Conservation (phyloP, 2,329 filamentous ascomycete genomes). For the Bipolaris oryzae region DNA sequence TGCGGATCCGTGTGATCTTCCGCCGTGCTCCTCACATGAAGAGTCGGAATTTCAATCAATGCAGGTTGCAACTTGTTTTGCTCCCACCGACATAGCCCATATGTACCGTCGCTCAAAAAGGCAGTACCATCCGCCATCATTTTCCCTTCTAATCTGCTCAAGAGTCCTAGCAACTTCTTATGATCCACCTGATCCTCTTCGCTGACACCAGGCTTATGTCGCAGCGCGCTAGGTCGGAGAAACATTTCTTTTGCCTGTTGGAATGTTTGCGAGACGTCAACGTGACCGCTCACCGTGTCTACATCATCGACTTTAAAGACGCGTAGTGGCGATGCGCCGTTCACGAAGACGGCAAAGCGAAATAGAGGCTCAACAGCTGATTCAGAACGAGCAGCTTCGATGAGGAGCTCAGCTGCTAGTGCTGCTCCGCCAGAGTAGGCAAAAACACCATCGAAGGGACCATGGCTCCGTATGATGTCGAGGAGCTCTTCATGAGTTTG, state of each 20-base stretch:
- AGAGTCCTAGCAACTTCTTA: neutral
- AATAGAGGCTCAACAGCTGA: neutral
- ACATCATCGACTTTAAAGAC: neutral
- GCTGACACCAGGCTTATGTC: neutral
- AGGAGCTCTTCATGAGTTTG: slow-evolving; percentile 1
- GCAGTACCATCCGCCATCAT: neutral
- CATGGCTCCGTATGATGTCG: neutral
- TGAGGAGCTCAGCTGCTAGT: neutral
- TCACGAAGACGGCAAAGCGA: slow-evolving; percentile 1
- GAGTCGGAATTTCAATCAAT: slow-evolving; percentile 1
- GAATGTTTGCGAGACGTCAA: neutral
- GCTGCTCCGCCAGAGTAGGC: slow-evolving; percentile 4
- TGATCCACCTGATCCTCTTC: slow-evolving; percentile 1
- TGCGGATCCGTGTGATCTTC: slow-evolving; percentile 1
- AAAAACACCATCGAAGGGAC: slow-evolving; percentile 1
- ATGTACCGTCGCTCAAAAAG: neutral
- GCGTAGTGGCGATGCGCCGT: neutral
- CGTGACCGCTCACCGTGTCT: neutral
- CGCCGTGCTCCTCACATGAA: neutral
- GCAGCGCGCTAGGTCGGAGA: slow-evolving; percentile 4
- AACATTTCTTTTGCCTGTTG: slow-evolving; percentile 1
- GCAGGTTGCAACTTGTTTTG: neutral
- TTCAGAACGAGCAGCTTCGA: neutral
- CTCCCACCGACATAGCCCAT: slow-evolving; percentile 1
- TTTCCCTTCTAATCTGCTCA: neutral